Base-by-base conservation (phyloP, 352 stramenopile species). In the Globisporangium recalcitrans region DNA sequence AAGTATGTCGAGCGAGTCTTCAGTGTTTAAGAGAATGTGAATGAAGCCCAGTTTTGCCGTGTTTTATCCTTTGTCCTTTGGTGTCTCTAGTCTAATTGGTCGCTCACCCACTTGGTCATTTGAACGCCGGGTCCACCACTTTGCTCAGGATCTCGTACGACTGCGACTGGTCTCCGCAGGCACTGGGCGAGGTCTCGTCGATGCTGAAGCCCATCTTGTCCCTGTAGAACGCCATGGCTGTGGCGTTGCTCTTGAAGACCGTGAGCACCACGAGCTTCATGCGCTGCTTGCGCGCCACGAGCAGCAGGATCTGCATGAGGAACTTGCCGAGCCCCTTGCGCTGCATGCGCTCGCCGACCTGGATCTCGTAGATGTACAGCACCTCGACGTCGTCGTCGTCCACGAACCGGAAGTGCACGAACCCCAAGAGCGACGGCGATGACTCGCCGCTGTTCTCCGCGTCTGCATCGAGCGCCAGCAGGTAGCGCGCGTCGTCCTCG, bases 281-380 rank as follows among this genome's bases (percentile, higher is more conserved):
- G 22, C 69, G 53, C 58, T 88, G 75, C 56, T 85, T 74, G 34
- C 77, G 68, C 29, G 81, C 90, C 34, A 98, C 81, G 13, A 92
- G 66, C 62, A 96, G 75, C 56, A 97, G 65, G 24, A 97, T 71
- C 51, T 84, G 81, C 90, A 98, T 98, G n/a, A 98, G 73, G 59
- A 88, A 85, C 71, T 91, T 93, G 49, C 95, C 95, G 0, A 98
- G 54, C 0, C 93, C 93, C 10, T 78, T 76, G 58, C 86, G 73
- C 65, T 90, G 93, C 55, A 71, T 69, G 3, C 42, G 54, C 46
- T 69, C 27, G 10, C 74, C 70, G 56, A 98, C 74, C 74, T 98
- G 95, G 36, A 98, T 81, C 77, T 98, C 95, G 73, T 97, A 98
- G 7, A 98, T 69, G 74, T 98, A 98, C 32, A 97, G 68, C 24